phyloP scores from a whole-genome alignment of 2,329 filamentous ascomycete species.

The Alternaria ethzedia region DNA sequence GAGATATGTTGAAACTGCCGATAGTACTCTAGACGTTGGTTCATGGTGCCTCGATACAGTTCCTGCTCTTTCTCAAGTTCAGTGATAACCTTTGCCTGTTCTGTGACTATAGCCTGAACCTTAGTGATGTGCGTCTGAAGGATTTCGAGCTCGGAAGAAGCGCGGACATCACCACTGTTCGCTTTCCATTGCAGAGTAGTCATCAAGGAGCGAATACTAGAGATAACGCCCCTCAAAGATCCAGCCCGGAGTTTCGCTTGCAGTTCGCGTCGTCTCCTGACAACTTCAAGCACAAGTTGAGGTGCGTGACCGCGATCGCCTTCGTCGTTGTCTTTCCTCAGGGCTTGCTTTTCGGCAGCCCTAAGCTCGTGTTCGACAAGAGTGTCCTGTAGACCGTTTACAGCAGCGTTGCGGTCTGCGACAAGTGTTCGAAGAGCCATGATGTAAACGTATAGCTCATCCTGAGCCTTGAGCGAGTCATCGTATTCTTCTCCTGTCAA shows the following conservation, averaged over 20 bases:
- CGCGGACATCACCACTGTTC: slow-evolving; percentile 61
- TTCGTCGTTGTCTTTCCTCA: slow-evolving; percentile 58
- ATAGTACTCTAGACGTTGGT: slow-evolving; percentile 86
- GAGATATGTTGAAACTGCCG: slow-evolving; percentile 89
- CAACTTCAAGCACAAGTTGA: slow-evolving; percentile 64
- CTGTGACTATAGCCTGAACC: slow-evolving; percentile 60
- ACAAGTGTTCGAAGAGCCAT: slow-evolving; percentile 76
- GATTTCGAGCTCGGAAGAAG: slow-evolving; percentile 68
- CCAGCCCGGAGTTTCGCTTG: slow-evolving; percentile 60
- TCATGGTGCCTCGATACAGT: slow-evolving; percentile 79
- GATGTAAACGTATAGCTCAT: slow-evolving; percentile 87
- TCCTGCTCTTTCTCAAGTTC: slow-evolving; percentile 74
- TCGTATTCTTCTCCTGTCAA: slow-evolving; percentile 90
- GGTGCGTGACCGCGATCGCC: slow-evolving; percentile 71
- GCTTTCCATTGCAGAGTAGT: slow-evolving; percentile 66
- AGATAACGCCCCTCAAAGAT: slow-evolving; percentile 74
- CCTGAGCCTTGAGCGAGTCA: slow-evolving; percentile 84
- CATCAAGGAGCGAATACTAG: slow-evolving; percentile 70
- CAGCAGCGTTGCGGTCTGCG: slow-evolving; percentile 76
- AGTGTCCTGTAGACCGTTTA: slow-evolving; percentile 78
- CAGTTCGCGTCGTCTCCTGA: slow-evolving; percentile 55
- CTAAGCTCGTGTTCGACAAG: slow-evolving; percentile 77
- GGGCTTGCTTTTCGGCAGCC: slow-evolving; percentile 65
- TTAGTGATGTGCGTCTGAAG: slow-evolving; percentile 67
- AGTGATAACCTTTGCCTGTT: slow-evolving; percentile 59